Conservation (phyloP, 805 yeast species). For the Starmerella potacharoeniae region DNA sequence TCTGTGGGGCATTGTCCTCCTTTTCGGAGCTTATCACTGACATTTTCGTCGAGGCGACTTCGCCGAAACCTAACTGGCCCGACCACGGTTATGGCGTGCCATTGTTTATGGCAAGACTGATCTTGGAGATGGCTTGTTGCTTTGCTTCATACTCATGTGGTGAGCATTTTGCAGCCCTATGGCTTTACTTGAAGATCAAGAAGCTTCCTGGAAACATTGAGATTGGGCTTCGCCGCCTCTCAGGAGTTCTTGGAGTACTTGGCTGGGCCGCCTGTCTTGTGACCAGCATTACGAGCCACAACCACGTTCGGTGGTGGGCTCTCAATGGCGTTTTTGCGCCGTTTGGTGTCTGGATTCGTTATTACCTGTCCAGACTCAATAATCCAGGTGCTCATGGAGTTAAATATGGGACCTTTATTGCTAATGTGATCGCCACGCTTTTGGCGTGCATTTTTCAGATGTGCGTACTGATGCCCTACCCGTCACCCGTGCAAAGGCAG, state of each 20-base stretch:
- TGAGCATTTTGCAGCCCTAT: constrained; percentile 31
- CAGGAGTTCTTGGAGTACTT: constrained; percentile 26
- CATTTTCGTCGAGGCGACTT: constrained; percentile 40
- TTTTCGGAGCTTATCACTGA: constrained; percentile 57
- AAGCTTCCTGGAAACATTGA: not conserved
- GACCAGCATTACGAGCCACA: constrained; percentile 35
- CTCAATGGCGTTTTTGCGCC: constrained; percentile 59
- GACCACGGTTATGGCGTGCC: constrained; percentile 69
- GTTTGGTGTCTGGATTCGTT: constrained; percentile 53
- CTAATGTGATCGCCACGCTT: constrained; percentile 39
- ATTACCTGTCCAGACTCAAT: constrained; percentile 42
- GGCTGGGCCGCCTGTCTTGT: constrained; percentile 36
- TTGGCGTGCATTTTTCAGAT: constrained; percentile 37
- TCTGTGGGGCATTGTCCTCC: constrained; percentile 74
- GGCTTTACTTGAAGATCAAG: not conserved
- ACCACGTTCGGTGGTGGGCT: constrained; percentile 47
- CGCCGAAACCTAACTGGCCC: constrained; percentile 37
- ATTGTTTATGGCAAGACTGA: constrained; percentile 54
- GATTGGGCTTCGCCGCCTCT: not conserved
- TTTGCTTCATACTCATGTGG: constrained; percentile 52
- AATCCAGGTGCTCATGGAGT: constrained; percentile 18
- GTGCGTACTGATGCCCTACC: constrained; percentile 35
- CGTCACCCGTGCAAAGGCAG: constrained; percentile 30
- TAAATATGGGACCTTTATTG: constrained; percentile 44
- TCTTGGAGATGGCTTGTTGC: constrained; percentile 52